phyloP scores from a whole-genome alignment of 805 yeast species.

The Cephaloascus fragrans region DNA sequence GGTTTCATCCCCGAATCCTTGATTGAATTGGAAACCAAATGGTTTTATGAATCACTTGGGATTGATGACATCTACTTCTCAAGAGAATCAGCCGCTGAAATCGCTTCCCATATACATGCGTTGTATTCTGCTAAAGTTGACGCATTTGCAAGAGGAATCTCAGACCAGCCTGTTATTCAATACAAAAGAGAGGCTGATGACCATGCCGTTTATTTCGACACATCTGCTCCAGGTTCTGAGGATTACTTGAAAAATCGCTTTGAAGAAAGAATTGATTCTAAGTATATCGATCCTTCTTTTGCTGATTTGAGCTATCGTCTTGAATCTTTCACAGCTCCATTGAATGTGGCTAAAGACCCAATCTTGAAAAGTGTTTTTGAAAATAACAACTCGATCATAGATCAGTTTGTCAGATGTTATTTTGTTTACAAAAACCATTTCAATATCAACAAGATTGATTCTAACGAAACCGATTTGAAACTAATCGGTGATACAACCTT shows the following conservation, averaged over 20 bases:
- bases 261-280: conserved; percentile 73
- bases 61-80: conserved; percentile 91
- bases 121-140: conserved; percentile 89
- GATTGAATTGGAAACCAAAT: conserved; percentile 76
- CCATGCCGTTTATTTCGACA: conserved; percentile 88
- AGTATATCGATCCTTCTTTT: conserved; percentile 52
- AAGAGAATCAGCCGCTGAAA: conserved; percentile 68
- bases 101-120: conserved; percentile 79
- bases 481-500: conserved; percentile 74
- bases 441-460: conserved; percentile 9
- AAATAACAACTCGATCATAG: conserved; percentile 22
- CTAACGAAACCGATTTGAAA: conserved; percentile 42
- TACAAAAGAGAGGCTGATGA: conserved; percentile 73
- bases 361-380: conserved; percentile 27
- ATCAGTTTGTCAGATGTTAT: conserved; percentile 54
- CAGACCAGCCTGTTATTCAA: conserved; percentile 51
- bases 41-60: conserved; percentile 85
- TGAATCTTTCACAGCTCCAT: conserved; percentile 69
- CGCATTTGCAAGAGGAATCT: conserved; percentile 59
- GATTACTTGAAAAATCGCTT: conserved; percentile 34
- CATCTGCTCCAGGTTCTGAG: conserved; percentile 42
- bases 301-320: conserved; percentile 45
- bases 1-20: conserved; percentile 86
- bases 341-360: conserved; percentile 36
- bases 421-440: conserved; percentile 69